phyloP scores from a whole-genome alignment of 2,329 filamentous ascomycete species.

The Neophaeococcomyces aloes region DNA sequence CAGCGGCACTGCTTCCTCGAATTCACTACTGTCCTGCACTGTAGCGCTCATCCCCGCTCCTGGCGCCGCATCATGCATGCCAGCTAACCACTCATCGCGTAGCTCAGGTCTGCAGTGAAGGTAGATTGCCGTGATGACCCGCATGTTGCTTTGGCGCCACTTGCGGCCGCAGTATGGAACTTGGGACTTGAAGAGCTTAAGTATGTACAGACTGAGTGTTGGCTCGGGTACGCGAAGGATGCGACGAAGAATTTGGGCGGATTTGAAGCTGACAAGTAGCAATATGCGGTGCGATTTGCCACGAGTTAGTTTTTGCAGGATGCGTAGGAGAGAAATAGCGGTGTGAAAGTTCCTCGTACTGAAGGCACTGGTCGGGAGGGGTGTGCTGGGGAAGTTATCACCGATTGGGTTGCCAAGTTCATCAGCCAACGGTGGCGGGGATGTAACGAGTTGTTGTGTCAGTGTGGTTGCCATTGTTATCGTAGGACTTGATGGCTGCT shows the following conservation, averaged over 20 bases:
- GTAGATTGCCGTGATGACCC: constrained; percentile 94
- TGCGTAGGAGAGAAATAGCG: constrained; percentile 84
- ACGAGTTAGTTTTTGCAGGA: constrained; percentile 96
- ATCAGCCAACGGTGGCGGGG: constrained; percentile 52
- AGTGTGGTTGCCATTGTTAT: constrained; percentile 21
- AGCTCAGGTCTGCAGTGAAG: constrained; percentile 86
- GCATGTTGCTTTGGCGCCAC: constrained; percentile 97
- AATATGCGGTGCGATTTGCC: constrained; percentile 91
- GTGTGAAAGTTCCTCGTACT: constrained; percentile 93
- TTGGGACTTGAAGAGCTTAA: constrained; percentile 97
- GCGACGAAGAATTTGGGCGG: constrained; percentile 81
- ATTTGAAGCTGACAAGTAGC: constrained; percentile 90
- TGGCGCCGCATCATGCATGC: constrained; percentile 18
- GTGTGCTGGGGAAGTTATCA: constrained; percentile 34
- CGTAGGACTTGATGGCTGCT: constrained; percentile 20
- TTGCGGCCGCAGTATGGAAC: constrained; percentile 97
- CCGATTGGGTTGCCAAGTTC: constrained; percentile 67
- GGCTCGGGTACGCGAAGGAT: constrained; percentile 82
- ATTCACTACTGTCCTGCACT: constrained; percentile 66
- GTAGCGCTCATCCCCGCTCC: constrained; percentile 63
- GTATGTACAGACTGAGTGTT: constrained; percentile 78
- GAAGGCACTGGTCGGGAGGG: constrained; percentile 62
- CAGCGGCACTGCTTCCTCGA: constrained; percentile 81
- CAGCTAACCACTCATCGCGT: constrained; percentile 56
- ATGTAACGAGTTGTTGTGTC: constrained; percentile 15